phyloP scores from a whole-genome alignment of 139 green algal genomes.

The Chlorella vulgaris region DNA sequence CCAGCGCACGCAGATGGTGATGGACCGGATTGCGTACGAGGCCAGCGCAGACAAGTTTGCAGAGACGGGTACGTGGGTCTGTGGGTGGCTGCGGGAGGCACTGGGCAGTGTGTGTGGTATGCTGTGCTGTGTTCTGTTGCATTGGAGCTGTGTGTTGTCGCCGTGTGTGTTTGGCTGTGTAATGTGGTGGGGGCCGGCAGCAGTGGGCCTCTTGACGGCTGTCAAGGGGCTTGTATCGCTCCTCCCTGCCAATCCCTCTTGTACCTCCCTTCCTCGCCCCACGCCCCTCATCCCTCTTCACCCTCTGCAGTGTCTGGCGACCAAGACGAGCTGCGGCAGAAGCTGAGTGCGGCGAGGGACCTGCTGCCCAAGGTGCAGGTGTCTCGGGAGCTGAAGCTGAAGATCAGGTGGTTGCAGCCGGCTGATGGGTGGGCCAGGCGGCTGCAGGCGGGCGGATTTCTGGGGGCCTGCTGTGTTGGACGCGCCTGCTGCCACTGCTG shows the following conservation, averaged over 20 bases:
- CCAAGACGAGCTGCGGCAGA: slow-evolving; percentile 69
- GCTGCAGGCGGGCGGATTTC: too few species aligned
- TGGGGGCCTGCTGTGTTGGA: not conserved
- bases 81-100: not conserved
- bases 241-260: not conserved
- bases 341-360: slow-evolving; percentile 67
- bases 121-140: not conserved
- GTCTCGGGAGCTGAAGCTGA: slow-evolving; percentile 62
- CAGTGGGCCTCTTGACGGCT: too few species aligned
- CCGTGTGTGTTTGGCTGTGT: too few species aligned
- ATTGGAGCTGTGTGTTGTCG: too few species aligned
- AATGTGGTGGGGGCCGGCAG: too few species aligned
- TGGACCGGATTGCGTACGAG: slow-evolving; percentile 90
- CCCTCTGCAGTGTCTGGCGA: slow-evolving; percentile 49
- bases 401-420: slow-evolving; percentile 65
- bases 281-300: too few species aligned
- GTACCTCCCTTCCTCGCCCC: too few species aligned
- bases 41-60: slow-evolving; percentile 21
- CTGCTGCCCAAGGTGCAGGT: slow-evolving; percentile 59
- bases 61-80: not conserved
- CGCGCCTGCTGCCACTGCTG: not conserved
- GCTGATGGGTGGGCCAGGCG: too few species aligned
- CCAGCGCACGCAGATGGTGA: slow-evolving; percentile 82
- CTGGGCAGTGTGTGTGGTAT: not conserved
- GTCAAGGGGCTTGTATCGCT: too few species aligned